These are phyloP conservation scores for Plasmopara viticola DNA, from an alignment of 352 stramenopile genomes.

Conservation along the genomic window DNA sequence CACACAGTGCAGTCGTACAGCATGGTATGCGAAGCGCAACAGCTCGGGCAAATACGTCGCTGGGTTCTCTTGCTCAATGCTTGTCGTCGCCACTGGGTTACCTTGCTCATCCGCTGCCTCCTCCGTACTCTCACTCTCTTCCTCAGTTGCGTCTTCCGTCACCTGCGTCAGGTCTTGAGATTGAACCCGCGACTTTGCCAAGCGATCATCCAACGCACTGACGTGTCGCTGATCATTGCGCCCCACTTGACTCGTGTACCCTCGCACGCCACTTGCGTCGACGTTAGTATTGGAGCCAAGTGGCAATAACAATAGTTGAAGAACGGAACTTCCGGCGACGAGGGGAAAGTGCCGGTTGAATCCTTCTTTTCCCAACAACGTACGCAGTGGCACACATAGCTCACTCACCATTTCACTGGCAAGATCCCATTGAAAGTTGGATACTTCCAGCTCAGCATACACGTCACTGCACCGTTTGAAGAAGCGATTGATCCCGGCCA, in stretches of 20 bases:
- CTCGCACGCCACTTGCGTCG: constrained; percentile 7
- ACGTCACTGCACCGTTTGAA: constrained; percentile 58
- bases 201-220: constrained; percentile 26
- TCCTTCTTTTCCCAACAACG: constrained; percentile 40
- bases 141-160: not conserved
- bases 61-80: constrained; percentile 6
- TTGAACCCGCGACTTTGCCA: constrained; percentile 21
- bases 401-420: constrained; percentile 68
- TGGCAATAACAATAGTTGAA: constrained; percentile 59
- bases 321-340: constrained; percentile 50
- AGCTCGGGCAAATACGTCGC: constrained; percentile 34
- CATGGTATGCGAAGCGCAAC: constrained; percentile 48
- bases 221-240: constrained; percentile 22
- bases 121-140: constrained; percentile 13
- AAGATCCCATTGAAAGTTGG: constrained; percentile 73
- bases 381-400: constrained; percentile 52
- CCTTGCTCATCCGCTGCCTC: not conserved
- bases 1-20: constrained; percentile 44
- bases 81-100: not conserved
- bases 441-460: constrained; percentile 68
- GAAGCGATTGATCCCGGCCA: constrained; percentile 54
- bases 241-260: constrained; percentile 3
- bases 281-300: constrained; percentile 20
- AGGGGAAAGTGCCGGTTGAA: constrained; percentile 53
- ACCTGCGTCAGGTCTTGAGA: constrained; percentile 8